A percentile compares a stretch with the other conserved stretches of the same genome.
Conservation (phyloP, 305 asterid genomes). For the Nicotiana rustica region DNA sequence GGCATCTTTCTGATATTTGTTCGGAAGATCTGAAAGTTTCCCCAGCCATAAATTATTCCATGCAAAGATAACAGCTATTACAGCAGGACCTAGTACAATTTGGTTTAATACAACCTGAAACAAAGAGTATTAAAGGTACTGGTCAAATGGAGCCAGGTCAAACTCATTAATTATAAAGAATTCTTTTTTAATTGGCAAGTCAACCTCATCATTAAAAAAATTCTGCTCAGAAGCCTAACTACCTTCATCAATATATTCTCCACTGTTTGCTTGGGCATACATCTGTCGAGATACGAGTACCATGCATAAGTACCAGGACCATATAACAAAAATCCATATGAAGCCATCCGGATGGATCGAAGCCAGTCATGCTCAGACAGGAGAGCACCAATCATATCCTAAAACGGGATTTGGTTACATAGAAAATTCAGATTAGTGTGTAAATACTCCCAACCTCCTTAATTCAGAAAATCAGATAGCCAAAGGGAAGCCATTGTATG, state of each 20-base stretch:
- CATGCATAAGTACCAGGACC: conserved; percentile 96
- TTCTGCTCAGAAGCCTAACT: conserved; percentile 14
- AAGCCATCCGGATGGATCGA: conserved; percentile 82
- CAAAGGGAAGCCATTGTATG: background rate
- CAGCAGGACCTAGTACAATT: conserved; percentile 82
- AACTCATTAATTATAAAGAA: background rate
- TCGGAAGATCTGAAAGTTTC: conserved; percentile 88
- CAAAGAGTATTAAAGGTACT: conserved; percentile 30
- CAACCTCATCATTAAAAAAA: background rate
- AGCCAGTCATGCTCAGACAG: conserved; percentile 79
- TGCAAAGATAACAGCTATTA: conserved; percentile 86
- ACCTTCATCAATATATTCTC: conserved; percentile 75
- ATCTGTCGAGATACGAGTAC: conserved; percentile 81
- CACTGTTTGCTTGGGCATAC: conserved; percentile 75
- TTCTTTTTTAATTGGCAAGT: background rate
- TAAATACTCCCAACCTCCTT: background rate
- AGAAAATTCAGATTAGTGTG: background rate
- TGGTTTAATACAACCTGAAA: conserved; percentile 86
- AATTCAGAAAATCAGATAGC: conserved; percentile 1
- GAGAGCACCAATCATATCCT: conserved; percentile 42
- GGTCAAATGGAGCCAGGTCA: conserved; percentile 28
- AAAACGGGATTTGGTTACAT: conserved; percentile 33
- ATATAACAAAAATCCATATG: conserved; percentile 84
- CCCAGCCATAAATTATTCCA: conserved; percentile 96
- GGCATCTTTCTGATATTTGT: conserved; percentile 87